These are phyloP conservation scores for Paxillus ammoniavirescens DNA, from an alignment of 768 basidiomycete genomes.

Conservation along the genomic window DNA sequence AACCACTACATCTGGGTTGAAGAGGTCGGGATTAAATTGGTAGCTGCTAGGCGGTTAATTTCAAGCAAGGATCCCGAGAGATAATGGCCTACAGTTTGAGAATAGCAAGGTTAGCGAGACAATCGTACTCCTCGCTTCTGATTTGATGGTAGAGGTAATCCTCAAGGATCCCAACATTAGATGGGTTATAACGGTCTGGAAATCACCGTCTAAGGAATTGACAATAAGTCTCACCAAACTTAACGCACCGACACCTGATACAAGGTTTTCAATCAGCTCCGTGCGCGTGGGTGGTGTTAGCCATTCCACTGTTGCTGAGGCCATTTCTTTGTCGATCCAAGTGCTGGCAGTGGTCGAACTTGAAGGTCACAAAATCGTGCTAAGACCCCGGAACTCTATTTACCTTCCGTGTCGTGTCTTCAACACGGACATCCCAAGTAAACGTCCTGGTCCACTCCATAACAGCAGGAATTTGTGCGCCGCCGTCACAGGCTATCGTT, in stretches of 20 bases:
- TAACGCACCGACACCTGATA: conserved; percentile 81
- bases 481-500: too few species aligned
- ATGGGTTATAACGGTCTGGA: conserved; percentile 94
- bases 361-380: neutral
- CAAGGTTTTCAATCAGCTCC: conserved; percentile 86
- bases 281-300: conserved; percentile 74
- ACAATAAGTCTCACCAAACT: neutral
- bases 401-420: too few species aligned
- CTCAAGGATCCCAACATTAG: conserved; percentile 89
- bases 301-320: conserved; percentile 57
- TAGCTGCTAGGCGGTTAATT: conserved; percentile 51
- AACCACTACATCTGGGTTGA: conserved; percentile 90
- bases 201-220: conserved; percentile 3
- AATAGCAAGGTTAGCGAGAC: conserved; percentile 92
- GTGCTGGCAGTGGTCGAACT: neutral
- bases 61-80: neutral
- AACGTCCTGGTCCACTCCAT: too few species aligned
- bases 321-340: conserved; percentile 18
- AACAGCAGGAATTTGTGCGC: too few species aligned
- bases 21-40: conserved; percentile 93
- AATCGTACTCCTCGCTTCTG: conserved; percentile 87
- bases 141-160: conserved; percentile 97
- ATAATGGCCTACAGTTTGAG: conserved; percentile 69
- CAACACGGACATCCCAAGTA: too few species aligned
- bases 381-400: conserved; percentile 10